These are phyloP conservation scores for Chrysosporium keratinophilum DNA, from an alignment of 2,329 filamentous ascomycete species.

Conservation along the genomic window DNA sequence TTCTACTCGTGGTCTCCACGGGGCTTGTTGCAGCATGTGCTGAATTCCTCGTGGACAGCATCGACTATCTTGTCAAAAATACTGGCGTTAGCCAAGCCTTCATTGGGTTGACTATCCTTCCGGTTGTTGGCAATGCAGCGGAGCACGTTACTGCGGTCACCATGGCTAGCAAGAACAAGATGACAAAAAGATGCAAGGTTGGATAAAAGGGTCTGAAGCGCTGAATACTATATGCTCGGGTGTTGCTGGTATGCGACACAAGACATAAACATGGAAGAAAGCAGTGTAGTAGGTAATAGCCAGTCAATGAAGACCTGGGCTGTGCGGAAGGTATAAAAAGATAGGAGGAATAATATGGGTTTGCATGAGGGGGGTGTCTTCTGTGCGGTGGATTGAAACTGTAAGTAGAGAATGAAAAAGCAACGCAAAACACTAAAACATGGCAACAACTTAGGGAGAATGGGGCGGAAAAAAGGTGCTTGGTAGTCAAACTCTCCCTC, in stretches of 20 bases:
- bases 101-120: slow-evolving; percentile 53
- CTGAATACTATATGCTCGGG: too few species aligned
- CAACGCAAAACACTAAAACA: too few species aligned
- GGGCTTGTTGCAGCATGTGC: slow-evolving; percentile 70
- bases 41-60: slow-evolving; percentile 46
- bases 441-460: not conserved
- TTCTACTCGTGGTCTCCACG: slow-evolving; percentile 60
- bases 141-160: slow-evolving; percentile 56
- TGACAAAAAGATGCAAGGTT: slow-evolving; percentile 26
- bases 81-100: slow-evolving; percentile 48
- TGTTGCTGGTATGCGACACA: too few species aligned
- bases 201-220: too few species aligned
- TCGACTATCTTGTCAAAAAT: slow-evolving; percentile 40
- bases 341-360: too few species aligned
- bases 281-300: too few species aligned
- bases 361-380: too few species aligned
- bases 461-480: not conserved
- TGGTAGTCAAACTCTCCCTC: slow-evolving; percentile 24
- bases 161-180: slow-evolving; percentile 55
- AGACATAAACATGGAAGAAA: too few species aligned
- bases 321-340: too few species aligned
- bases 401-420: too few species aligned
- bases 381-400: too few species aligned
- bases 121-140: slow-evolving; percentile 56
- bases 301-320: too few species aligned